Base-by-base conservation (phyloP, 2,329 filamentous ascomycete genomes). In the Nemania sp. region DNA sequence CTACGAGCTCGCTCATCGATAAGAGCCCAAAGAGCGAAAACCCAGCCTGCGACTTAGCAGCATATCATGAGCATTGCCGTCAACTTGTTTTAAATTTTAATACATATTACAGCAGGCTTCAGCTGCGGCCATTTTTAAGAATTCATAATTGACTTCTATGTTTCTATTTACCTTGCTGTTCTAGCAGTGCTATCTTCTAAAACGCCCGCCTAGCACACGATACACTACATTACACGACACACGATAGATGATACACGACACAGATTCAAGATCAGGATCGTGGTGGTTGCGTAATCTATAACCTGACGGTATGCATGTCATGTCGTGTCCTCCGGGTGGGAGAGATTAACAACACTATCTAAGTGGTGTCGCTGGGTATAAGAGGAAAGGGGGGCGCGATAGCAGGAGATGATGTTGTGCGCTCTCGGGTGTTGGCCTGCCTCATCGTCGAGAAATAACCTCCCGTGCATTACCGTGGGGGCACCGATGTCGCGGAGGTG, bases 401-500 rank as follows among this genome's bases (percentile, higher is more conserved):
- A 19, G 34, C 5, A 23, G 37, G 20, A 40, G 20, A 24, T 24
- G 20, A 40, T 20, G 37, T 7, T 24, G 37, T 40, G 37, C 37
- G 22, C 37, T 40, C 37, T 28, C 40, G 40, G 40, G 24, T 42
- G 40, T 28, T 42, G n/a, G n/a, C 19, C 28, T 30, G 40, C 40
- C 40, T 28, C 40, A 42, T 54, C 44, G 47, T 46, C 28, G 42
- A 52, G 39, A 15, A 36, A 49, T 34, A 14, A 41, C 31, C 30
- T 33, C 26, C 30, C 40, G 34, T 36, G 11, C 20, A 47, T 26
- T 45, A 11, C 15, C 23, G 23, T 47, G 39, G 43, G 42, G 17
- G 5, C 15, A 17, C 49, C 40, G 54, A 45, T 33, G 9, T n/a
- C 42, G 44, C 53, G 26, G 49, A 49, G 31, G 39, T 14, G 53